Conservation (phyloP, 2,329 filamentous ascomycete species). For the Curvularia eragrostidis region DNA sequence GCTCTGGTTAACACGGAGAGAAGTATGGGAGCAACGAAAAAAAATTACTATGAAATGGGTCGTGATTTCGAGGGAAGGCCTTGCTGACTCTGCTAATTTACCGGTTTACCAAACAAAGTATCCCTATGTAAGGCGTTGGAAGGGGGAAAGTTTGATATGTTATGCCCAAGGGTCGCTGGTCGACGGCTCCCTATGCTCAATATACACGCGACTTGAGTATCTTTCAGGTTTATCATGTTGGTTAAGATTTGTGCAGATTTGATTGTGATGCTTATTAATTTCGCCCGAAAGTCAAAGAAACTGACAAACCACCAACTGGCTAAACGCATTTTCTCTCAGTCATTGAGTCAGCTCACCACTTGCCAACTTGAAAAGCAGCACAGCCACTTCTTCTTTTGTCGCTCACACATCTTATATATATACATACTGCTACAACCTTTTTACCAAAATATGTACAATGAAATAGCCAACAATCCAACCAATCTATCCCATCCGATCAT, state of each 20-base stretch:
- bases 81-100: not conserved
- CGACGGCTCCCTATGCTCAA: not conserved
- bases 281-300: not conserved
- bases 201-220: not conserved
- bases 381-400: not conserved
- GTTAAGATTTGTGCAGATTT: not conserved
- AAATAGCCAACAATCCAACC: not conserved
- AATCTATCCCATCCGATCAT: constrained; percentile 14
- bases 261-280: not conserved
- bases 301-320: too few relatives aligned
- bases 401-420: not conserved
- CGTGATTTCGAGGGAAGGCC: not conserved
- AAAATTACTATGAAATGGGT: not conserved
- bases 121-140: not conserved
- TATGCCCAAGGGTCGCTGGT: not conserved
- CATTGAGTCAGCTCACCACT: too few relatives aligned
- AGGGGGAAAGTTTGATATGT: not conserved
- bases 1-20: not conserved
- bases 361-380: too few relatives aligned
- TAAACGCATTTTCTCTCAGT: too few relatives aligned
- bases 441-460: constrained; percentile 5
- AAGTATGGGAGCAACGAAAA: not conserved
- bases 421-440: not conserved
- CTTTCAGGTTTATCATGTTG: not conserved
- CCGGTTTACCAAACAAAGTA: not conserved